phyloP scores from a whole-genome alignment of 1,284 basidiomycete species.

The Thecaphora thlaspeos region DNA sequence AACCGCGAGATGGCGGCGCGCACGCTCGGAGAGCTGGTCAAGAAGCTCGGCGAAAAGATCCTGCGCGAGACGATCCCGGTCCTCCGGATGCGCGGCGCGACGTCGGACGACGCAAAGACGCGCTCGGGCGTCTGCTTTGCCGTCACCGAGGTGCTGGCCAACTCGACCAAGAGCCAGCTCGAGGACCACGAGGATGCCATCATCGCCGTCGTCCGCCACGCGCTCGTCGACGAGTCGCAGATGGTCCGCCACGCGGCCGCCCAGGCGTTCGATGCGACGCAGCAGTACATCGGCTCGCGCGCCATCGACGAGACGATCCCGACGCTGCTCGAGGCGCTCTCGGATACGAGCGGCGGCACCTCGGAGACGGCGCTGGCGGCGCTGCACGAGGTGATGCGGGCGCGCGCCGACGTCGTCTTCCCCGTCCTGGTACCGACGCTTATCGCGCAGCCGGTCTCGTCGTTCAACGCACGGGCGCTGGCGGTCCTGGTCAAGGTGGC shows the following conservation, averaged over 20 bases:
- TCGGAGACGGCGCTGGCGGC: conserved; percentile 92
- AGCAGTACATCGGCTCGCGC: conserved; percentile 82
- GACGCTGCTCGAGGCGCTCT: conserved; percentile 84
- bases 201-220: conserved; percentile 71
- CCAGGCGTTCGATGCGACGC: conserved; percentile 86
- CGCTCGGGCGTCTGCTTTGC: conserved; percentile 86
- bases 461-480: conserved; percentile 92
- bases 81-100: conserved; percentile 66
- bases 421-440: conserved; percentile 95
- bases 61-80: conserved; percentile 80
- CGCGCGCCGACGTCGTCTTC: conserved; percentile 73
- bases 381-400: conserved; percentile 73
- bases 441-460: conserved; percentile 83
- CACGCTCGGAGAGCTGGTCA: conserved; percentile 71
- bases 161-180: conserved; percentile 77
- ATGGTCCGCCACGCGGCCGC: conserved; percentile 89
- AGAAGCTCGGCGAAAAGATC: conserved; percentile 93
- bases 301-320: conserved; percentile 97
- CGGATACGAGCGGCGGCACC: conserved; percentile 62
- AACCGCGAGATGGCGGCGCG: conserved; percentile 76
- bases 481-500: conserved; percentile 89
- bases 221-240: conserved; percentile 83
- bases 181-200: conserved; percentile 89
- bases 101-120: conserved; percentile 71
- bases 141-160: conserved; percentile 85